Conservation (phyloP, 495 filamentous ascomycete genomes). For the Podospora sp. region DNA sequence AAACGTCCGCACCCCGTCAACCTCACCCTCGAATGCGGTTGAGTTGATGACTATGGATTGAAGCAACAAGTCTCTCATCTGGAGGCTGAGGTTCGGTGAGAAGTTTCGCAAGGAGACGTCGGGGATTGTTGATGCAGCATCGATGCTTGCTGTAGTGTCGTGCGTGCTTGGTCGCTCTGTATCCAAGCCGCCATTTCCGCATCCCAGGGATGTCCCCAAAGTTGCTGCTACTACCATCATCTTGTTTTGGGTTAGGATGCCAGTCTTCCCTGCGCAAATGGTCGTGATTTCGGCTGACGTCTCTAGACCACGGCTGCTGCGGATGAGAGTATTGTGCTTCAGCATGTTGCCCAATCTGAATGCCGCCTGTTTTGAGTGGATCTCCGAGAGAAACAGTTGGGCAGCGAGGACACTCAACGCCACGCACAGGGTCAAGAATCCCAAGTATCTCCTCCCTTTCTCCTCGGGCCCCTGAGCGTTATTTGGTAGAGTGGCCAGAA, state of each 20-base stretch:
- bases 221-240: conserved; percentile 88
- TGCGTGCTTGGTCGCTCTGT: no score
- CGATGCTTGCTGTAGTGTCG: conserved; percentile 32
- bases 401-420: conserved; percentile 98
- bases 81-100: no score
- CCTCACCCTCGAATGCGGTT: conserved; percentile 83
- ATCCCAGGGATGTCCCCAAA: no score
- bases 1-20: conserved; percentile 68
- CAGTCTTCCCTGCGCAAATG: conserved; percentile 96
- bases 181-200: no score
- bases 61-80: no score
- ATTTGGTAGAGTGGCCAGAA: no score
- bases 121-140: no score
- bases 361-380: conserved; percentile 85
- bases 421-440: conserved; percentile 92
- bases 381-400: conserved; percentile 90
- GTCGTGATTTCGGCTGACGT: conserved; percentile 97
- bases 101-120: no score
- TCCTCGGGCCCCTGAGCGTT: conserved; percentile 58
- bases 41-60: conserved; percentile 84
- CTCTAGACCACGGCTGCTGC: conserved; percentile 86
- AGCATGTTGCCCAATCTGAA: conserved; percentile 63
- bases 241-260: conserved; percentile 88
- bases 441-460: conserved; percentile 86
- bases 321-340: conserved; percentile 92